Evolutionary conservation across 2,329 filamentous ascomycete genomes (phyloP).

Genomic region (Coniosporium tulheliwenetii): DNA sequence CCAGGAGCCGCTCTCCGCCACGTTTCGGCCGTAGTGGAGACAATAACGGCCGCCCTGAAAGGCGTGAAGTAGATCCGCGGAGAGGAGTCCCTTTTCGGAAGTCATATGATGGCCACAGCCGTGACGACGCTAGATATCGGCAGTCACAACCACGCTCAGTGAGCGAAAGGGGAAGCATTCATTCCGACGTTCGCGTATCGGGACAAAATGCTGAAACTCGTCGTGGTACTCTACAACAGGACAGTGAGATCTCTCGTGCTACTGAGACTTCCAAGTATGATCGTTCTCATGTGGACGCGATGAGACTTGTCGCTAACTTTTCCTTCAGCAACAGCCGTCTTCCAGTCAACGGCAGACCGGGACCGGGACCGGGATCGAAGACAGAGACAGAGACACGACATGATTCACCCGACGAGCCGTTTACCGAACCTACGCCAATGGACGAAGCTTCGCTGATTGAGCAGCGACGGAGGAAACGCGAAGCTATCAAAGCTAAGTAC

Average conservation of each 20-base stretch:
- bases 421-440: constrained; percentile 8
- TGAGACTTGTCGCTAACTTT: no score
- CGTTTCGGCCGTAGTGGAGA: no score
- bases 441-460: constrained; percentile 76
- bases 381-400: constrained; percentile 7
- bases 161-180: constrained; percentile 47
- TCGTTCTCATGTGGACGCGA: no score
- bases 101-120: constrained; percentile 14
- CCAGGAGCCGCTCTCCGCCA: constrained; percentile 2
- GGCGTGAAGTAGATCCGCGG: no score
- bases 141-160: constrained; percentile 39
- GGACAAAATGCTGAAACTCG: constrained; percentile 54
- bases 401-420: constrained; percentile 2
- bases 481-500: constrained; percentile 74
- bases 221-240: constrained; percentile 40
- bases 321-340: constrained; percentile 2
- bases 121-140: constrained; percentile 17
- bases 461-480: constrained; percentile 66
- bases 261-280: no score
- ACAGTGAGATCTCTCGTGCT: no score
- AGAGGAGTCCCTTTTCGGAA: no score
- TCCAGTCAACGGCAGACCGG: not conserved
- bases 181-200: constrained; percentile 40
- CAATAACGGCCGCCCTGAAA: no score
- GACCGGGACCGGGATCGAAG: not conserved